Conservation (phyloP, 768 basidiomycete species). For the Multifurca ochricompacta region DNA sequence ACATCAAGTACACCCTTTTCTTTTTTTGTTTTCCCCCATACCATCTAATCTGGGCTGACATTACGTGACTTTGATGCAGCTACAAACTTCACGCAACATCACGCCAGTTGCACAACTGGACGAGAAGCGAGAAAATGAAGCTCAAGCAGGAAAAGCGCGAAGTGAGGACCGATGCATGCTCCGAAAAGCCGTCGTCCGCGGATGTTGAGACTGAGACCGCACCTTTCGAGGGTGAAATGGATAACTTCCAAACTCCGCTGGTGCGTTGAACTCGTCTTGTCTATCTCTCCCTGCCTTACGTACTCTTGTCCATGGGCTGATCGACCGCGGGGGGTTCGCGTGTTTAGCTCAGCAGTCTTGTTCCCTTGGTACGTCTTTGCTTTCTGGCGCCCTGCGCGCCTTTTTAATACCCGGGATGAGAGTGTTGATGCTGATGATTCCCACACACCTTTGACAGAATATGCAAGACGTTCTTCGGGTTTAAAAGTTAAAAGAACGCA, state of each 20-base stretch:
- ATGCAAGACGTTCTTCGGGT: slow-evolving; percentile 10
- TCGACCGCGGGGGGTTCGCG: background rate
- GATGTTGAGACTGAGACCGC: background rate
- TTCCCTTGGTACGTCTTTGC: slow-evolving; percentile 10
- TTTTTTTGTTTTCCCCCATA: background rate
- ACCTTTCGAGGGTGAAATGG: slow-evolving; percentile 15
- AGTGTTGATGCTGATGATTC: background rate
- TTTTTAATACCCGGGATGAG: background rate
- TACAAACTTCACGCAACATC: slow-evolving; percentile 8
- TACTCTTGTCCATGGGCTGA: background rate
- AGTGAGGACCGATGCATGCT: background rate
- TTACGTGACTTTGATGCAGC: background rate
- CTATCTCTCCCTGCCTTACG: background rate
- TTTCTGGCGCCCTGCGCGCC: background rate
- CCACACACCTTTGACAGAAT: background rate
- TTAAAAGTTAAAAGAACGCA: background rate
- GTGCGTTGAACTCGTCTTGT: slow-evolving; percentile 11
- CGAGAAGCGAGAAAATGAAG: slow-evolving; percentile 9
- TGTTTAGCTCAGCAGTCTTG: slow-evolving; percentile 18
- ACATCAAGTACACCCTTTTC: slow-evolving; percentile 10
- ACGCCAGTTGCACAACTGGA: slow-evolving; percentile 14
- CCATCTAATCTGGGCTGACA: background rate
- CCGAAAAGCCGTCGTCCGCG: background rate
- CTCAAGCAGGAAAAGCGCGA: background rate
- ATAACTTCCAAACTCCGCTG: slow-evolving; percentile 19